Conservation (phyloP, 768 basidiomycete genomes). For the Pisolithus sp. region DNA sequence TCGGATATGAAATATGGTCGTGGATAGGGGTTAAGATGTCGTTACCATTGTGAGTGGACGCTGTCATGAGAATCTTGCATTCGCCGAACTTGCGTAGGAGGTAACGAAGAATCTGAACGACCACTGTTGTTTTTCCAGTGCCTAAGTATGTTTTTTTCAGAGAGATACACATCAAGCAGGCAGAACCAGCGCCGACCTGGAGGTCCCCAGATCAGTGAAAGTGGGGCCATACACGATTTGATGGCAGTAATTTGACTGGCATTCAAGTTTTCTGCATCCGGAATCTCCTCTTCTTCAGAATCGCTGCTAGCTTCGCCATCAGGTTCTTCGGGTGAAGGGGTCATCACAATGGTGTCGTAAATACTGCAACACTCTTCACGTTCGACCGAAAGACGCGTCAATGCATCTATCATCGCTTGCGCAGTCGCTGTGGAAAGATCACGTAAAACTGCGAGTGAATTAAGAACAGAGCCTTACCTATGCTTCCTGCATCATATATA, state of each 20-base stretch:
- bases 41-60: conserved; percentile 63
- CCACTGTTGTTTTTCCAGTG: conserved; percentile 68
- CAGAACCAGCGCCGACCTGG: conserved; percentile 37
- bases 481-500: conserved; percentile 55
- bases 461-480: conserved; percentile 31
- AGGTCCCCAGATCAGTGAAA: conserved; percentile 65
- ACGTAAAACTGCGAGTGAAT: background rate
- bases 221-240: conserved; percentile 33
- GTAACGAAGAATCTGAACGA: conserved; percentile 50
- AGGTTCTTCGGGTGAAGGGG: conserved; percentile 18
- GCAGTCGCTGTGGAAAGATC: conserved; percentile 42
- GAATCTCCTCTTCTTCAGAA: conserved; percentile 10
- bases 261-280: conserved; percentile 34
- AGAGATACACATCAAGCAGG: background rate
- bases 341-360: conserved; percentile 38
- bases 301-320: background rate
- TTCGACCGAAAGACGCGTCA: conserved; percentile 41
- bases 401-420: conserved; percentile 60
- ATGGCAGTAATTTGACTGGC: conserved; percentile 51
- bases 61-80: conserved; percentile 59
- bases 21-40: background rate
- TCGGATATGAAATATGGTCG: background rate
- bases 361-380: conserved; percentile 43
- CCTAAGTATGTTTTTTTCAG: conserved; percentile 30
- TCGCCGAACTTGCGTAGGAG: conserved; percentile 29